These are phyloP conservation scores for Paratinospora sagittata DNA, from an alignment of 164 flowering plant species.

Conservation along the genomic window DNA sequence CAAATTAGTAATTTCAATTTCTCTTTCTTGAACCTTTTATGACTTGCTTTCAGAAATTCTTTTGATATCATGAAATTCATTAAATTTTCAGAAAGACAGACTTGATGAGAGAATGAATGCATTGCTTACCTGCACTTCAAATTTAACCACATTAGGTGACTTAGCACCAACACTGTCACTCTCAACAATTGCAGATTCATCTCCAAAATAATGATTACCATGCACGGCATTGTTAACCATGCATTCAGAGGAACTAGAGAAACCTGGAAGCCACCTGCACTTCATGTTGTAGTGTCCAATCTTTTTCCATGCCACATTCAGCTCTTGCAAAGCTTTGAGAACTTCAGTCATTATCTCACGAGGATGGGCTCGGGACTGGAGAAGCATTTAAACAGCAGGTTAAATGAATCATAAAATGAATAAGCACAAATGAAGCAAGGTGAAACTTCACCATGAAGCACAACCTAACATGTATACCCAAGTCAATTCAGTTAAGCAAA, in stretches of 20 bases:
- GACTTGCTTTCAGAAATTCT: background rate
- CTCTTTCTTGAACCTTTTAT: too few relatives aligned
- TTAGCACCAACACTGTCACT: conserved; percentile 35
- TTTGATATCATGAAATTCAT: background rate
- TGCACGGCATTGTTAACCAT: conserved; percentile 33
- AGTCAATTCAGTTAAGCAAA: too few relatives aligned
- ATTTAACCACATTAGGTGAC: conserved; percentile 59
- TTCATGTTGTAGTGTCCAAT: conserved; percentile 93
- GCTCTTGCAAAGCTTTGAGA: conserved; percentile 69
- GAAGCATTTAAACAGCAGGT: background rate
- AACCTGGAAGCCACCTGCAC: conserved; percentile 69
- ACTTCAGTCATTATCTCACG: conserved; percentile 89
- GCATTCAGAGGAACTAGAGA: conserved; percentile 35
- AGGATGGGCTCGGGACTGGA: conserved; percentile 86
- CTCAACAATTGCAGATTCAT: conserved; percentile 50
- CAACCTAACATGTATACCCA: too few relatives aligned
- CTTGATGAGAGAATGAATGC: background rate
- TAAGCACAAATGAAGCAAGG: too few relatives aligned
- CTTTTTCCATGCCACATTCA: conserved; percentile 86
- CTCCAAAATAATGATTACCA: conserved; percentile 44
- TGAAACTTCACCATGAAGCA: too few relatives aligned
- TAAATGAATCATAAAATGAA: background rate
- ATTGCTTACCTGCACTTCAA: conserved; percentile 77
- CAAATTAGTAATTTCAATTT: too few relatives aligned
- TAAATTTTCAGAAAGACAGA: background rate